Evolutionary conservation across 768 basidiomycete genomes (phyloP), one percentile per base, ranked within the genome.

Genomic region (Phanerochaete carnosa): DNA sequence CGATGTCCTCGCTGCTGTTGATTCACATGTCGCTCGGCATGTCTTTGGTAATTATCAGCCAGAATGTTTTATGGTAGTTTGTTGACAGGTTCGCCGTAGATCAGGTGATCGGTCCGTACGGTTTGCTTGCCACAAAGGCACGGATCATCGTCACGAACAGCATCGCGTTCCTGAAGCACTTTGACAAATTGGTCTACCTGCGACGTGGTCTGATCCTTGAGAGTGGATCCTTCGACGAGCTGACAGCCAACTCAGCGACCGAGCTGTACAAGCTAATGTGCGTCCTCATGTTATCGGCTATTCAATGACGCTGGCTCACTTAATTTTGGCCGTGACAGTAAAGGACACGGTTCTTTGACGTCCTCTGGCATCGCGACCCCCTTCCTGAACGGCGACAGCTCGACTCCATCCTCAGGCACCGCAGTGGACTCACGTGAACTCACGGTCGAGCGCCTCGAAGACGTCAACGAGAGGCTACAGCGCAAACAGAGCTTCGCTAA

Each of bases 1-100:
- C 65, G 95, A 98, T 63, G 94, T 94, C 45, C 80, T 98, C 33
- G 88, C 92, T 28, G 89, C 89, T 16, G 87, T 92, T 5, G 91
- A 92, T 66, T 85, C 89, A n/a, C 92, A 94, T 72, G 92, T 94
- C 37, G 91, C 90, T 15, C 84, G 89, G 3, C 93, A 95, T 70
- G 79, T 95, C 15, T 94, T 94, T 64, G 88, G 90, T 89, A 65
- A 23, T 70, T 60, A n/a, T 15, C 23, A 3, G 3, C 35, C 43
- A 35, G 6, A 15, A 11, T 15, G 28, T 47, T 11, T 5, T 26
- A 47, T 13, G 2, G 28, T 22, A 47, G 59, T 11, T n/a, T n/a
- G n/a, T n/a, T n/a, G n/a, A n/a, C 22, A 45, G 19, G 2, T 9
- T 65, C 19, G 57, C 66, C 49, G 54, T 61, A 90, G 93, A 94